Base-by-base conservation (phyloP, 2,329 filamentous ascomycete genomes). In the Allantophomopsis cytisporea region DNA sequence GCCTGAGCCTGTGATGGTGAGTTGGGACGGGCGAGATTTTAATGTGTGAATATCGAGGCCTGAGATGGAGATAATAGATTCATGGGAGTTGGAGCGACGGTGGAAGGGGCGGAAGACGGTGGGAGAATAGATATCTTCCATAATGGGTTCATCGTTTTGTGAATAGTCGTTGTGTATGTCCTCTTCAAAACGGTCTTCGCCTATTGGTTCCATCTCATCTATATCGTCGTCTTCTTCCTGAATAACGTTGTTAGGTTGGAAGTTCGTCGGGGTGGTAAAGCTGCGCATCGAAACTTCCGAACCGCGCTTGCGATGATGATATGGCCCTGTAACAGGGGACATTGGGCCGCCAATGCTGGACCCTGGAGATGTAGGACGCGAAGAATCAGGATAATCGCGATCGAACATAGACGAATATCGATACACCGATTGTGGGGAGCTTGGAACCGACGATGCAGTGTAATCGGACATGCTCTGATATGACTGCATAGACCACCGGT, bases 31-130 rank as follows among this genome's bases (percentile, higher is more conserved):
- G 4, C 83, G 74, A 2, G 71, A 69, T 50, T 80, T 79, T 4
- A 93, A 67, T 0, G 83, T 87, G 56, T 94, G 87, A 37, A 94
- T 93, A 54, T 95, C 89, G 56, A 94, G 80, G 2, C 86, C 87
- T 0, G 80, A 76, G 2, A 94, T 71, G 0, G 88, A 95, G 48
- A 95, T 73, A 44, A 95, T 79, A 14, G 85, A 94, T 55, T 95
- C 88, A 50, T 94, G 86, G 2, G 88, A 94, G 2, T 76, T 55
- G 2, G 76, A 69, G 23, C 81, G 78, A 32, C 75, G 81, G 4
- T 88, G 59, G 2, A 60, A 58, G 39, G 61, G 63, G 41, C 56
- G 58, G 48, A 62, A 60, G 48, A 52, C 57, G 45, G 46, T 56
- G 58, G 46, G 52, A 52, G 38, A 59, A 33, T 43, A 47, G 33